phyloP scores from a whole-genome alignment of 495 filamentous ascomycete genomes.

The Acidiella bohemica region DNA sequence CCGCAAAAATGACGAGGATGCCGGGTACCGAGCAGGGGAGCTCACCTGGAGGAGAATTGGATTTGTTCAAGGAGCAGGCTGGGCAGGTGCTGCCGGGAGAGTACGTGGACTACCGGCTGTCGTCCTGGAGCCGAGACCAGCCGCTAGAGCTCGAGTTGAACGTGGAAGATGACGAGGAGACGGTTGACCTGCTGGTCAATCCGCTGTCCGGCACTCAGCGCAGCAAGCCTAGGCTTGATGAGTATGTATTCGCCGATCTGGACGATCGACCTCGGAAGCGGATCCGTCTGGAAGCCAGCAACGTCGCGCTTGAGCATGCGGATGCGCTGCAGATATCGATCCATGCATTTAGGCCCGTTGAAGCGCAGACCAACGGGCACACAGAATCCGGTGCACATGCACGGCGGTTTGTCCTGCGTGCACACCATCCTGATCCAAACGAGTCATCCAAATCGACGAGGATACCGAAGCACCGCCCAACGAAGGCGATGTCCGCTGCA shows the following conservation, averaged over 20 bases:
- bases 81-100: constrained; percentile 71
- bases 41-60: constrained; percentile 56
- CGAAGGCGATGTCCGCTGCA: constrained; percentile 68
- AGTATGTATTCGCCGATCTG: constrained; percentile 68
- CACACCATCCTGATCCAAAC: constrained; percentile 20
- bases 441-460: not conserved
- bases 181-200: constrained; percentile 66
- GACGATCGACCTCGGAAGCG: constrained; percentile 48
- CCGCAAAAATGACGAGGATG: constrained; percentile 50
- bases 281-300: constrained; percentile 59
- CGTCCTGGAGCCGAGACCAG: constrained; percentile 55
- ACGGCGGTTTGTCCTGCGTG: constrained; percentile 14
- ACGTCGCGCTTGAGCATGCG: constrained; percentile 64
- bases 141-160: constrained; percentile 55
- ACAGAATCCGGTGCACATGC: constrained; percentile 12
- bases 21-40: constrained; percentile 55
- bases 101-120: constrained; percentile 80
- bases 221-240: constrained; percentile 55
- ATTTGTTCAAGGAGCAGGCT: constrained; percentile 48
- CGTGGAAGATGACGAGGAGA: constrained; percentile 44
- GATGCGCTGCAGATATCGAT: constrained; percentile 58
- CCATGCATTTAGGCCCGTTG: constrained; percentile 35
- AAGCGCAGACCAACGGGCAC: constrained; percentile 17
- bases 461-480: constrained; percentile 26
- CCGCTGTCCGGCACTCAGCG: constrained; percentile 64